phyloP scores from a whole-genome alignment of 495 filamentous ascomycete genomes.

The Immersiella caudata region DNA sequence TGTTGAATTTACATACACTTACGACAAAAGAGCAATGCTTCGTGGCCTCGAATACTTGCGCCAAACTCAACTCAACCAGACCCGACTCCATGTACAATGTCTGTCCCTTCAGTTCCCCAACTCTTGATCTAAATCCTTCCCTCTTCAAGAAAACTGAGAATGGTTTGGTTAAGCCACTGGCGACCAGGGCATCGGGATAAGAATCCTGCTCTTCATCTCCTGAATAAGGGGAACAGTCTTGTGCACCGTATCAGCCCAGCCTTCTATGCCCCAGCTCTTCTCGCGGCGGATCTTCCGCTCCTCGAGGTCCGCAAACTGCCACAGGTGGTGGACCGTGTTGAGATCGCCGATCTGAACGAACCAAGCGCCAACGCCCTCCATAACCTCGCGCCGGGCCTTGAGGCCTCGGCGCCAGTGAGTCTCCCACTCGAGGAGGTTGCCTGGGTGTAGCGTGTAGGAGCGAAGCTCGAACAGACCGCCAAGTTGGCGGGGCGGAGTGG shows the following conservation, averaged over 20 bases:
- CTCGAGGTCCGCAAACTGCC: conserved; percentile 97
- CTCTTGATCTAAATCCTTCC: neutral
- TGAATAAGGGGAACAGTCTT: conserved; percentile 98
- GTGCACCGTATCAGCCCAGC: conserved; percentile 97
- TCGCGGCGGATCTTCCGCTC: conserved; percentile 89
- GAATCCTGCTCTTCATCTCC: conserved; percentile 89
- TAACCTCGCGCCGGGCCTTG: conserved; percentile 86
- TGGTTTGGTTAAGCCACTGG: conserved; percentile 68
- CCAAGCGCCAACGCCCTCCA: conserved; percentile 99
- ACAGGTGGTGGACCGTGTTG: conserved; percentile 97
- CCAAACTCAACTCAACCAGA: neutral
- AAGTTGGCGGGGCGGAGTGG: conserved; percentile 82
- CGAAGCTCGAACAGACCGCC: conserved; percentile 96
- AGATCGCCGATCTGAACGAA: conserved; percentile 97
- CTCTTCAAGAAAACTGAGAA: neutral
- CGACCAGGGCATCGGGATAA: conserved; percentile 95
- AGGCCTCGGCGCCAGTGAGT: conserved; percentile 95
- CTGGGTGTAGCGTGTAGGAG: conserved; percentile 94
- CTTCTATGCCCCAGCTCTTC: conserved; percentile 92
- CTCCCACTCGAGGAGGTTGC: conserved; percentile 97
- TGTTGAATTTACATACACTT: conserved; percentile 1
- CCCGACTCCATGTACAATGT: neutral
- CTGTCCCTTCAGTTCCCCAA: neutral
- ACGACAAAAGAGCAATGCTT: neutral
- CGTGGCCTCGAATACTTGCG: neutral